Evolutionary conservation across 208 protist genomes (phyloP).

Genomic region (Crithidia expoeki): DNA sequence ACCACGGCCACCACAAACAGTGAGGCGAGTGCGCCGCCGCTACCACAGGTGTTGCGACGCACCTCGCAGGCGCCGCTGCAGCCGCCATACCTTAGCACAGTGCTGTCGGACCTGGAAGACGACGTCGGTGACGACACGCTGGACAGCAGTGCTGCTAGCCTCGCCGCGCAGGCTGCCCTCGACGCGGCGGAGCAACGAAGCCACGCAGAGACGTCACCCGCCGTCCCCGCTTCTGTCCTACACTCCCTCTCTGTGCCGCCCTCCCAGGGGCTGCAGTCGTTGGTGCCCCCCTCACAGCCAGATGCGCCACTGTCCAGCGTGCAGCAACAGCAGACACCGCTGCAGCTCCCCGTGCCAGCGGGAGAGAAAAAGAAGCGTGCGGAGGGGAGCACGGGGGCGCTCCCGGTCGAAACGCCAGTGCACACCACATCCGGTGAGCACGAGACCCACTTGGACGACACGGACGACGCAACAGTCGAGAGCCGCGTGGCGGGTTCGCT

Average conservation of each 20-base stretch:
- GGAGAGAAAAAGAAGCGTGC: too few species aligned
- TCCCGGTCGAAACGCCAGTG: not conserved
- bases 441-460: not conserved
- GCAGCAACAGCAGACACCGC: not conserved
- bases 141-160: conserved; percentile 24
- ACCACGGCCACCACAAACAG: not conserved
- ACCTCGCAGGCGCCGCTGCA: not conserved
- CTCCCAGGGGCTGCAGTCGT: conserved; percentile 1
- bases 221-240: not conserved
- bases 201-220: not conserved
- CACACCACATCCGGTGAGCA: not conserved
- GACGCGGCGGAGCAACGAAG: conserved; percentile 26
- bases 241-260: conserved; percentile 8
- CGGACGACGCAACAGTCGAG: conserved; percentile 8
- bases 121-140: conserved; percentile 13
- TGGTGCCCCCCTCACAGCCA: conserved; percentile 14
- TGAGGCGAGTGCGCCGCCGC: not conserved
- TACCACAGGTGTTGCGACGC: not conserved
- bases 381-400: not conserved
- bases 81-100: not conserved
- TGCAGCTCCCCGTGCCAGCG: not conserved
- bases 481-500: not conserved
- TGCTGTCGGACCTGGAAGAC: not conserved
- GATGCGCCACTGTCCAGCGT: not conserved
- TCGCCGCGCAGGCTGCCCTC: conserved; percentile 30